These are phyloP conservation scores for Asterella californica DNA, from an alignment of 225 moss, liverwort and hornwort genomes.

Conservation along the genomic window DNA sequence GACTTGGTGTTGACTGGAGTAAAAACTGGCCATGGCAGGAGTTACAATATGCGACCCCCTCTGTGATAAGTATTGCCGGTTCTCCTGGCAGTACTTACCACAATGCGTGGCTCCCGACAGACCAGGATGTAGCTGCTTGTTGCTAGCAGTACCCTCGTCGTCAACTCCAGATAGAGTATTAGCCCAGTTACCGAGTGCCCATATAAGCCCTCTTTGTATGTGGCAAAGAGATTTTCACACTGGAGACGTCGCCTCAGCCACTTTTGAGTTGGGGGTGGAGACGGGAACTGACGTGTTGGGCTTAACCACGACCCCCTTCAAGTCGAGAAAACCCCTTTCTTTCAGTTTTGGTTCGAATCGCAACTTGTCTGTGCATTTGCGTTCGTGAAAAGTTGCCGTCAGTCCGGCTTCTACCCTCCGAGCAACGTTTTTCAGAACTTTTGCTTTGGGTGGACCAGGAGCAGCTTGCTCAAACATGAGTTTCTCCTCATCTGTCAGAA, in stretches of 20 bases:
- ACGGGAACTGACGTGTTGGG: conserved; percentile 42
- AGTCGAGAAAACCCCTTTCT: conserved; percentile 69
- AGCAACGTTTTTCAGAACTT: conserved; percentile 76
- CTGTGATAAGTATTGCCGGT: too few relatives aligned
- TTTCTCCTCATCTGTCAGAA: conserved; percentile 67
- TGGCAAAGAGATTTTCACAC: not conserved
- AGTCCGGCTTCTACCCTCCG: conserved; percentile 65
- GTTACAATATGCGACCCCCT: too few relatives aligned
- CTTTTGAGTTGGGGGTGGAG: conserved; percentile 21
- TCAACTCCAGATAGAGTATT: too few relatives aligned
- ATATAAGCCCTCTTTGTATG: too few relatives aligned
- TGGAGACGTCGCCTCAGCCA: conserved; percentile 13
- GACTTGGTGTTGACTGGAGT: too few relatives aligned
- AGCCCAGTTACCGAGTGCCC: too few relatives aligned
- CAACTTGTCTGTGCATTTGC: conserved; percentile 64
- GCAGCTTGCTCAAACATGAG: conserved; percentile 57
- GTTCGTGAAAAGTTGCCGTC: conserved; percentile 44
- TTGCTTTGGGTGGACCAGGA: conserved; percentile 73
- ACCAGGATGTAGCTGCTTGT: too few relatives aligned
- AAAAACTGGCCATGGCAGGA: too few relatives aligned
- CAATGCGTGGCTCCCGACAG: too few relatives aligned
- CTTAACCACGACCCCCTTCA: conserved; percentile 47
- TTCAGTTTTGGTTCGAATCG: conserved; percentile 97
- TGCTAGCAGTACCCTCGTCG: too few relatives aligned
- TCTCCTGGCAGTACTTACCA: too few relatives aligned